A percentile compares a stretch with the other conserved stretches of the same genome.
Conservation (phyloP, 202 grass and related monocot genomes). For the Setaria italica region DNA sequence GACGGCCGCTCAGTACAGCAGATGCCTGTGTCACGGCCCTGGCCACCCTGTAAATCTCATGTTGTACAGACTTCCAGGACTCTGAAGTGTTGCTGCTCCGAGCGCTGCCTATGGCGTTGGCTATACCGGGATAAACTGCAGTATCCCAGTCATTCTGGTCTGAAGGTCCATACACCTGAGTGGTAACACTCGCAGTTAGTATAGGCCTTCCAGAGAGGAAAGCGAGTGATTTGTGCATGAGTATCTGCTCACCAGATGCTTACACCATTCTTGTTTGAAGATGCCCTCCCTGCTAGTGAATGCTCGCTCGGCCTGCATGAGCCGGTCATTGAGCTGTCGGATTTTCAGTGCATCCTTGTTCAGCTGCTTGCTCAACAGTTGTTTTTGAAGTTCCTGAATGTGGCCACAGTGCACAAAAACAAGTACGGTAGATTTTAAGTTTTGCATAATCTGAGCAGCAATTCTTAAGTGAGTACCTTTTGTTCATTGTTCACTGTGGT, state of each 20-base stretch:
- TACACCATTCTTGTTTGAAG: conserved; percentile 66
- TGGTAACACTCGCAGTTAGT: background rate
- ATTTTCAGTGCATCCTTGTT: conserved; percentile 69
- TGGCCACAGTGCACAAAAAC: background rate
- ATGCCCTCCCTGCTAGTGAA: conserved; percentile 80
- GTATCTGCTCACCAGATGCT: conserved; percentile 77
- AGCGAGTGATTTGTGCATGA: background rate
- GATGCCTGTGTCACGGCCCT: conserved; percentile 77
- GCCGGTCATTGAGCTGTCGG: conserved; percentile 73
- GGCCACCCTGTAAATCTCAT: conserved; percentile 77
- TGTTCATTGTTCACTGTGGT: conserved; percentile 59
- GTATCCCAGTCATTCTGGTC: conserved; percentile 75
- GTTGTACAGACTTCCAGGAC: conserved; percentile 73
- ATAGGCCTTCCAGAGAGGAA: background rate
- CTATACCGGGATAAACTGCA: conserved; percentile 66
- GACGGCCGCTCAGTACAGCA: conserved; percentile 62
- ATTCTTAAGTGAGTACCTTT: conserved; percentile 58
- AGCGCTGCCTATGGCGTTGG: conserved; percentile 63
- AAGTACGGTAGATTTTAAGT: background rate
- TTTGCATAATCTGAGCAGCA: background rate
- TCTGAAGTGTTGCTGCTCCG: conserved; percentile 66
- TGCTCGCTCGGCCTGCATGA: conserved; percentile 83
- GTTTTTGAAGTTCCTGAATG: conserved; percentile 56
- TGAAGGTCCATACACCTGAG: conserved; percentile 71
- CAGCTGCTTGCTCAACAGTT: conserved; percentile 48